Percentiles rank a stretch among this genome's conserved stretches.
Evolutionary conservation across 2,329 filamentous ascomycete species (phyloP).

Genomic region (Cadophora luteo-olivacea): DNA sequence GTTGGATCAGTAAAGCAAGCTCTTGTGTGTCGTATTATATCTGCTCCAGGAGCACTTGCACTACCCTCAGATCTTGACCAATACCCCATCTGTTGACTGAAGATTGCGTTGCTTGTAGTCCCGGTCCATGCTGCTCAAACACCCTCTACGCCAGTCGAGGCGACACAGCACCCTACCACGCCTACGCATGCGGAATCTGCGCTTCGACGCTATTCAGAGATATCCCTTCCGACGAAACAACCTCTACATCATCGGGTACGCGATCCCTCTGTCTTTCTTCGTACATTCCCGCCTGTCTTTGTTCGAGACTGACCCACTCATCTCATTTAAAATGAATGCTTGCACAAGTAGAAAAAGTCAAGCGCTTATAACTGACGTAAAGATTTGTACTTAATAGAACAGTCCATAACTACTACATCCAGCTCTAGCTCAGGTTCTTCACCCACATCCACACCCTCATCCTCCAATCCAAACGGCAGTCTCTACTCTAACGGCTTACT

Average conservation of each 20-base stretch:
- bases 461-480: not conserved
- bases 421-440: not conserved
- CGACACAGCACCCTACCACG: constrained; percentile 4
- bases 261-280: too few species aligned
- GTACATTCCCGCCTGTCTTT: too few species aligned
- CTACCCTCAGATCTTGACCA: too few species aligned
- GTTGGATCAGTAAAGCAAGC: too few species aligned
- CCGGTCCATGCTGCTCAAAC: constrained; percentile 1
- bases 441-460: not conserved
- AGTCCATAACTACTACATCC: not conserved
- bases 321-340: too few species aligned
- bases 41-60: too few species aligned
- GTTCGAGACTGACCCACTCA: too few species aligned
- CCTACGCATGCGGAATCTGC: constrained; percentile 2
- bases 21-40: too few species aligned
- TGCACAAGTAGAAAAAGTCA: too few species aligned
- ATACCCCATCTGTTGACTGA: too few species aligned
- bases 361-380: too few species aligned
- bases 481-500: not conserved
- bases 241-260: not conserved
- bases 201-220: constrained; percentile 5
- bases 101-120: not conserved
- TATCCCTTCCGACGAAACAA: not conserved
- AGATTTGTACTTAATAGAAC: too few species aligned
- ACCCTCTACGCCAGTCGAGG: constrained; percentile 1